Evolutionary conservation across 73 alveolate genomes (phyloP).

Genomic region (Uronychia binucleata): DNA sequence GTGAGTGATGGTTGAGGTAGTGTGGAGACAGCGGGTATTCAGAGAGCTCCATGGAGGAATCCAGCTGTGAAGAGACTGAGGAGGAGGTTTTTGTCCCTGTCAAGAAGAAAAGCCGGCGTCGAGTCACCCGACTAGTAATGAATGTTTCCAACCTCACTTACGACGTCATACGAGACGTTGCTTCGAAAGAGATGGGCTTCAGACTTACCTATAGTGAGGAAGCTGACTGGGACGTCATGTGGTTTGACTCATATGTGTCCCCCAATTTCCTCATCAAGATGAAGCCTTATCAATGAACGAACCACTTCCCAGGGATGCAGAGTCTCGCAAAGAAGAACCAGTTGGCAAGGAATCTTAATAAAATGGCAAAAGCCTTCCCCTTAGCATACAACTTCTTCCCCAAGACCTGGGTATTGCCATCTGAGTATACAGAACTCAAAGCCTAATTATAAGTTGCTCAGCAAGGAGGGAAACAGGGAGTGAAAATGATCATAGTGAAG

Average conservation of each 20-base stretch:
- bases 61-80: too few relatives aligned
- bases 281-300: conserved; percentile 57
- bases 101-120: too few relatives aligned
- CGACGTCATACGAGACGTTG: neutral
- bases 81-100: too few relatives aligned
- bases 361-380: conserved; percentile 42
- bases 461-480: neutral
- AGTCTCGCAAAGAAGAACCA: conserved; percentile 52
- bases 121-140: too few relatives aligned
- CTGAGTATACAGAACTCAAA: conserved; percentile 56
- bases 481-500: conserved; percentile 22
- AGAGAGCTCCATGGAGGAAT: too few relatives aligned
- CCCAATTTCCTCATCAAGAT: conserved; percentile 9
- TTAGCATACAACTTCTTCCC: conserved; percentile 58
- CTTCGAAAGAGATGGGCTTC: neutral
- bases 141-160: neutral
- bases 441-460: neutral
- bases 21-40: too few relatives aligned
- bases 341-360: conserved; percentile 58
- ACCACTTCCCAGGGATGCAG: conserved; percentile 69
- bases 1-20: too few relatives aligned
- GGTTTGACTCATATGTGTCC: neutral
- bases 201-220: neutral
- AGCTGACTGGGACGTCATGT: conserved; percentile 17
- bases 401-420: conserved; percentile 59